Conservation (phyloP, 2,329 filamentous ascomycete species). For the Alternaria brassicicola region DNA sequence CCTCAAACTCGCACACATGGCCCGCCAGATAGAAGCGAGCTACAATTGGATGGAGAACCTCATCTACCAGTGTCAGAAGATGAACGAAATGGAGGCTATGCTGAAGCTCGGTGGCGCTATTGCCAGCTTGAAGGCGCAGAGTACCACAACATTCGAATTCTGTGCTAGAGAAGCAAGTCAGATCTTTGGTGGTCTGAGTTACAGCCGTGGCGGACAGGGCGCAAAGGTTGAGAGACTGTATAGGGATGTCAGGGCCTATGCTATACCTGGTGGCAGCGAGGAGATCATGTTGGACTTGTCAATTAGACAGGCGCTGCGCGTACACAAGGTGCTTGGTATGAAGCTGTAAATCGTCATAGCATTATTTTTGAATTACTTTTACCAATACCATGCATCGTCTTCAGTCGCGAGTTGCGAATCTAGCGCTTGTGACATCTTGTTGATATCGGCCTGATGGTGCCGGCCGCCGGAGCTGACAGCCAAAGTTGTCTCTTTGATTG, state of each 20-base stretch:
- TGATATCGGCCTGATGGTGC: not conserved
- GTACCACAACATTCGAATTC: constrained; percentile 94
- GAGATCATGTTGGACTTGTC: constrained; percentile 99
- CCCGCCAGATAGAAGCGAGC: constrained; percentile 94
- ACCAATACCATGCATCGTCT: not conserved
- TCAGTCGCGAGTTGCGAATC: not conserved
- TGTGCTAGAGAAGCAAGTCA: constrained; percentile 95
- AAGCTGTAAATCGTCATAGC: constrained; percentile 69
- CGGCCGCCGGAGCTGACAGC: not conserved
- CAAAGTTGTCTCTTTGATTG: not conserved
- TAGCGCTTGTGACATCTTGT: not conserved
- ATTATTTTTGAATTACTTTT: not conserved
- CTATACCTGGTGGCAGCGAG: constrained; percentile 90
- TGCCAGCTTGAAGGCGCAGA: constrained; percentile 90
- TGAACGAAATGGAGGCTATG: constrained; percentile 96
- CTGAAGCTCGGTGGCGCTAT: constrained; percentile 93
- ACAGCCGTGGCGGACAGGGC: constrained; percentile 91
- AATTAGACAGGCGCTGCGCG: constrained; percentile 86
- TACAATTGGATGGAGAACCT: constrained; percentile 97
- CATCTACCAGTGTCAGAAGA: constrained; percentile 89
- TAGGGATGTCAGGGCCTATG: constrained; percentile 93
- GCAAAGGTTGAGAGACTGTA: constrained; percentile 95
- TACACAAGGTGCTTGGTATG: constrained; percentile 92
- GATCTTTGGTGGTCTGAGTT: constrained; percentile 94
- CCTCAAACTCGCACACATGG: constrained; percentile 98